phyloP scores from a whole-genome alignment of 1,284 basidiomycete species.

The Takashimella koratensis region DNA sequence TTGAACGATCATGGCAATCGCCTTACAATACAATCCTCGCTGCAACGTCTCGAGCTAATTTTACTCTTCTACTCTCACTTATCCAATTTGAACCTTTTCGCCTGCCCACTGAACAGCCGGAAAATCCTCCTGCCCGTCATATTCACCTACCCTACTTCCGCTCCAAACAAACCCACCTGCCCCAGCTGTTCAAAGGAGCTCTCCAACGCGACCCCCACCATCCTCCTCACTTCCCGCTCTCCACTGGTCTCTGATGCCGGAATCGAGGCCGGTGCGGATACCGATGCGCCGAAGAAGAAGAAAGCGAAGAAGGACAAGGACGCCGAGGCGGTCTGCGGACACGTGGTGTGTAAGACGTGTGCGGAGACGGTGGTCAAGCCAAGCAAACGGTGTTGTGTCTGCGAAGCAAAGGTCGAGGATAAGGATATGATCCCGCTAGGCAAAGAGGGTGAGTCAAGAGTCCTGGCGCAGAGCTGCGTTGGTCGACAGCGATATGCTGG shows the following conservation, averaged over 20 bases:
- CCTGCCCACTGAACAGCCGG: conserved; percentile 54
- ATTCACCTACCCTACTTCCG: conserved; percentile 59
- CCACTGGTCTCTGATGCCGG: conserved; percentile 6
- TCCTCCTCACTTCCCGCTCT: conserved; percentile 52
- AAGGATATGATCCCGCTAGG: conserved; percentile 48
- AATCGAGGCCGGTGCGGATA: conserved; percentile 8
- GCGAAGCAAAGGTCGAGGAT: conserved; percentile 56
- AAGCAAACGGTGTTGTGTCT: conserved; percentile 72
- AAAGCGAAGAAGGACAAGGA: conserved; percentile 39
- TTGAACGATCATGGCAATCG: too few relatives aligned
- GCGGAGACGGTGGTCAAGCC: conserved; percentile 73
- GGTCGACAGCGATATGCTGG: too few relatives aligned
- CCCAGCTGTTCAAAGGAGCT: conserved; percentile 82
- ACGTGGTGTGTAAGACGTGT: conserved; percentile 82
- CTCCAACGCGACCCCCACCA: conserved; percentile 70
- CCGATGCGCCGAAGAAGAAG: conserved; percentile 25
- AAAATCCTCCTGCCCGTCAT: conserved; percentile 72
- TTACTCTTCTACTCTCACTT: too few relatives aligned
- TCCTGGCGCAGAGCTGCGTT: conserved; percentile 9
- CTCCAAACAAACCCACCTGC: conserved; percentile 63
- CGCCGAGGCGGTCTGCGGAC: conserved; percentile 58
- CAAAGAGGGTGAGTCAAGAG: conserved; percentile 64
- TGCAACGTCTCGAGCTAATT: too few relatives aligned
- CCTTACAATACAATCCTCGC: too few relatives aligned
- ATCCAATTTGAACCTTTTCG: too few relatives aligned